Evolutionary conservation across 1,139 yeast species (phyloP).

Genomic region (Arxiozyma heterogenica): DNA sequence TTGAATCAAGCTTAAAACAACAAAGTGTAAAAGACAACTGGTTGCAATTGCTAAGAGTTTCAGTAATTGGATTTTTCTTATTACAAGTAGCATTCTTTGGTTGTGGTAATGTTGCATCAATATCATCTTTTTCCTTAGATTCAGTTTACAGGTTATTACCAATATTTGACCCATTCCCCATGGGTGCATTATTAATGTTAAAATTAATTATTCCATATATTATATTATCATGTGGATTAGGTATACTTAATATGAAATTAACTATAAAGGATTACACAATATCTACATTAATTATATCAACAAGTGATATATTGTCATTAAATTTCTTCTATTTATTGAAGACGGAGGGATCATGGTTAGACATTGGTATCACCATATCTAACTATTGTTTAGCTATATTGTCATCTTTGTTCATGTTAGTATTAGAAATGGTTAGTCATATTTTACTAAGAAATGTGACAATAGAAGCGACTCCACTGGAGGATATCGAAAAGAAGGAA

Average conservation of each 20-base stretch:
- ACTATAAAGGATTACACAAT: slow-evolving; percentile 74
- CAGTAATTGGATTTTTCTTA: slow-evolving; percentile 79
- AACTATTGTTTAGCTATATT: slow-evolving; percentile 87
- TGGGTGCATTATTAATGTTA: slow-evolving; percentile 86
- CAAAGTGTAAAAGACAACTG: slow-evolving; percentile 34
- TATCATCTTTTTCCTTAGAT: slow-evolving; percentile 88
- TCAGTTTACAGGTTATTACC: slow-evolving; percentile 86
- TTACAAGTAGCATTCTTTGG: slow-evolving; percentile 93
- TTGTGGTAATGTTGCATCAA: slow-evolving; percentile 90
- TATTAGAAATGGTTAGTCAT: slow-evolving; percentile 71
- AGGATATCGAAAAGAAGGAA: slow-evolving; percentile 8
- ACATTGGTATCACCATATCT: slow-evolving; percentile 89
- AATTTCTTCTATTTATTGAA: slow-evolving; percentile 85
- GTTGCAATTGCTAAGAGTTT: slow-evolving; percentile 64
- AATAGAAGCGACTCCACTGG: background rate
- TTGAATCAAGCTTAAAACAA: slow-evolving; percentile 47
- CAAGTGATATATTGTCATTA: slow-evolving; percentile 79
- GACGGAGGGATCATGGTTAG: slow-evolving; percentile 97
- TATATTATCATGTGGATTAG: slow-evolving; percentile 73
- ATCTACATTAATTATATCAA: slow-evolving; percentile 78
- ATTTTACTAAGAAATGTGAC: slow-evolving; percentile 60
- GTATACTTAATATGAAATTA: slow-evolving; percentile 73
- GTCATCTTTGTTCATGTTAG: slow-evolving; percentile 80
- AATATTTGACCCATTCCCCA: slow-evolving; percentile 89
- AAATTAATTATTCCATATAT: slow-evolving; percentile 84